Percentiles rank a stretch among this genome's conserved stretches.
These are phyloP conservation scores for Persicaria maculosa DNA, from an alignment of 148 eudicot genomes.

Conservation along the genomic window DNA sequence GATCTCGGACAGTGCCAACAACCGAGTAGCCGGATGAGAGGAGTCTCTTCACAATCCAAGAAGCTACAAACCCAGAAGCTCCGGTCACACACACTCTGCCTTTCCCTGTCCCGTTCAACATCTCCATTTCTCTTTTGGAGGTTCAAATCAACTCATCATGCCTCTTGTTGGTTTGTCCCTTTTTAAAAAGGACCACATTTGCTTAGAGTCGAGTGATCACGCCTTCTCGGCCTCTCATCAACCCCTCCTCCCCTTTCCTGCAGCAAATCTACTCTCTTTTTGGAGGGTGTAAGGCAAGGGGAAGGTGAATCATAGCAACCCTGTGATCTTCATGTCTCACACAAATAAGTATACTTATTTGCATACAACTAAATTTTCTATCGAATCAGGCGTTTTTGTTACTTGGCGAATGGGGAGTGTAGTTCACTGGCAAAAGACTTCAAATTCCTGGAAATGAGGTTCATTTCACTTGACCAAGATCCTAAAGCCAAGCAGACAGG, in stretches of 20 bases:
- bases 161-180: neutral
- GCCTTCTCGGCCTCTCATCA: constrained; percentile 1
- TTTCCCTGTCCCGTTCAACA: constrained; percentile 14
- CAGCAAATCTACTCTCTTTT: neutral
- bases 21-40: constrained; percentile 67
- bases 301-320: neutral
- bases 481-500: neutral
- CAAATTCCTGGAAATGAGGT: neutral
- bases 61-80: constrained; percentile 84
- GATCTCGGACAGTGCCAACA: constrained; percentile 77
- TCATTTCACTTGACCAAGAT: neutral
- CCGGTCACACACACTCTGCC: constrained; percentile 92
- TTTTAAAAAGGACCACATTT: neutral
- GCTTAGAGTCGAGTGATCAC: neutral
- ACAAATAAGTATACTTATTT: neutral
- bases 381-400: neutral
- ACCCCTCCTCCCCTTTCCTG: neutral
- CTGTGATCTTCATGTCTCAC: neutral
- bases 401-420: neutral
- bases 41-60: constrained; percentile 81
- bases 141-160: neutral
- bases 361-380: neutral
- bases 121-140: constrained; percentile 19
- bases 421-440: neutral
- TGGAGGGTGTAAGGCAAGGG: neutral